These are phyloP conservation scores for Penicillium argentinense DNA, from an alignment of 495 filamentous ascomycete genomes.

Conservation along the genomic window DNA sequence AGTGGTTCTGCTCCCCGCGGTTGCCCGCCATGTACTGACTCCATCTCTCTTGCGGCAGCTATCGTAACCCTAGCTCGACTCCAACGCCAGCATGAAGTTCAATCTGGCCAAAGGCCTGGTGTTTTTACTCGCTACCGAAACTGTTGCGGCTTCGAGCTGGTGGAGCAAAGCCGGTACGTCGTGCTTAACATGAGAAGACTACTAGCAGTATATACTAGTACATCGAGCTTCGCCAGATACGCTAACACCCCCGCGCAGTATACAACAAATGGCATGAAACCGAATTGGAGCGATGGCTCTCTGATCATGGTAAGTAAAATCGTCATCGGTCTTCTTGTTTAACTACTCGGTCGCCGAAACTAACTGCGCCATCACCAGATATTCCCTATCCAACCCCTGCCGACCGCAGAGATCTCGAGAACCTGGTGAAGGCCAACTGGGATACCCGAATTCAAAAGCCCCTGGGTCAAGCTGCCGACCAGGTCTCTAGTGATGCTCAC, in stretches of 20 bases:
- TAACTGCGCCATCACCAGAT: constrained; percentile 43
- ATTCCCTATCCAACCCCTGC: constrained; percentile 81
- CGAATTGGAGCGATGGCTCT: constrained; percentile 95
- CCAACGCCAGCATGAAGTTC: constrained; percentile 63
- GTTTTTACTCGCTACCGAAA: constrained; percentile 68
- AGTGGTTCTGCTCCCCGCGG: neutral
- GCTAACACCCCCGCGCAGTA: constrained; percentile 49
- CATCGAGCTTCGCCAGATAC: no score
- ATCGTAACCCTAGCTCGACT: neutral
- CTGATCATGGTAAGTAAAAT: constrained; percentile 63
- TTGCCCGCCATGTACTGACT: neutral
- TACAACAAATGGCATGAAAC: constrained; percentile 99
- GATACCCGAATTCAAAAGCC: constrained; percentile 61
- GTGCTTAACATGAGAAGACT: neutral
- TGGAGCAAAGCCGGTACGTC: constrained; percentile 78
- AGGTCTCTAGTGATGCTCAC: constrained; percentile 64
- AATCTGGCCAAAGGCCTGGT: constrained; percentile 64
- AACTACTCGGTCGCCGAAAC: constrained; percentile 3
- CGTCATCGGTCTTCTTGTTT: neutral
- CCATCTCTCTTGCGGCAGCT: constrained; percentile 10
- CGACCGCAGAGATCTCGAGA: constrained; percentile 84
- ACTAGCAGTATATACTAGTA: no score
- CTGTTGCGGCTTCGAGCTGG: constrained; percentile 70
- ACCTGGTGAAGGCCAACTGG: constrained; percentile 88
- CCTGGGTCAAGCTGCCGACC: constrained; percentile 76